A percentile compares a stretch with the other conserved stretches of the same genome.
Evolutionary conservation across 129 eudicot genomes (phyloP).

Genomic region (Oenanthe sinensis): DNA sequence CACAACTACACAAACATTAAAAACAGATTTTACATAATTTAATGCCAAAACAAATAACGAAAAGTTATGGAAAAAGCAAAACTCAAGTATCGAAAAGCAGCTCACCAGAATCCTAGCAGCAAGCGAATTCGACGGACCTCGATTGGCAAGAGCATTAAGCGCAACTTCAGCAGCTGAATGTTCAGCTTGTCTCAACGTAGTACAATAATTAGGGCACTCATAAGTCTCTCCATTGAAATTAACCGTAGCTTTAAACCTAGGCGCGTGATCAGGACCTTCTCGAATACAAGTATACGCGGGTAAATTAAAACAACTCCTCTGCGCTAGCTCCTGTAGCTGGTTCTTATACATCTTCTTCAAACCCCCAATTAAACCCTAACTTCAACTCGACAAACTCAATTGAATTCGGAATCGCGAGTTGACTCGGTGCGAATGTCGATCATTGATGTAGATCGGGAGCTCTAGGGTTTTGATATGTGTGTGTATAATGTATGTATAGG

Average conservation of each 20-base stretch:
- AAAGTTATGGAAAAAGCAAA: too few relatives aligned
- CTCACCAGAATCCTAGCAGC: constrained; percentile 69
- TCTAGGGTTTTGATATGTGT: constrained; percentile 29
- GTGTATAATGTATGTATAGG: constrained; percentile 14
- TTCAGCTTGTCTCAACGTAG: constrained; percentile 64
- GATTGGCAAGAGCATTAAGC: constrained; percentile 42
- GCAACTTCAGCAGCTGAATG: constrained; percentile 81
- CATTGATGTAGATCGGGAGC: constrained; percentile 29
- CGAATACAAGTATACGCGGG: constrained; percentile 58
- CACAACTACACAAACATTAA: background rate
- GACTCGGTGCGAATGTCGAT: constrained; percentile 23
- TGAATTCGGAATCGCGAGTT: constrained; percentile 13
- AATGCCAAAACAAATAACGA: too few relatives aligned
- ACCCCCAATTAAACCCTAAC: constrained; percentile 8
- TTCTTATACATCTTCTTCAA: constrained; percentile 53
- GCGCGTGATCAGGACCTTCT: constrained; percentile 92
- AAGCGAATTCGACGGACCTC: constrained; percentile 58
- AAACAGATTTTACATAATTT: too few relatives aligned
- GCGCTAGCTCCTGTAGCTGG: constrained; percentile 74
- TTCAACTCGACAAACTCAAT: background rate
- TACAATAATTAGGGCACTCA: constrained; percentile 59
- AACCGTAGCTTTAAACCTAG: constrained; percentile 66
- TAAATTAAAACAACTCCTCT: constrained; percentile 66
- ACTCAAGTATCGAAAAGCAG: background rate
- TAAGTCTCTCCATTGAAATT: constrained; percentile 63